A percentile compares a stretch with the other conserved stretches of the same genome.
Conservation (phyloP, 2,329 filamentous ascomycete species). For the Dactylellina haptotyla region DNA sequence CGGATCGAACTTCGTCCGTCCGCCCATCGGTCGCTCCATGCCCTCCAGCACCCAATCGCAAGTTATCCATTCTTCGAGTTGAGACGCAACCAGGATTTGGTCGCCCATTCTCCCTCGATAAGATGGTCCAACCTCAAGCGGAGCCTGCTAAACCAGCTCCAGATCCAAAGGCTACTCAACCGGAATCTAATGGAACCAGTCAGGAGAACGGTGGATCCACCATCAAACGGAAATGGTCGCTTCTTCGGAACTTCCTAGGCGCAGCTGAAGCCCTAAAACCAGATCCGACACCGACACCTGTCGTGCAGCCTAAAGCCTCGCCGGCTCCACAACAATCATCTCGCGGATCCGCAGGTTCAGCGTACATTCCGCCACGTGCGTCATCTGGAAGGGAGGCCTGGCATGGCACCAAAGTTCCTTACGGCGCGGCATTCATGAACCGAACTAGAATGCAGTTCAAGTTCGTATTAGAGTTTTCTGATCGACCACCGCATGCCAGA, state of each 20-base stretch:
- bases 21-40: constrained; percentile 82
- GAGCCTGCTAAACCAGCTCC: constrained; percentile 20
- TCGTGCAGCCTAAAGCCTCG: constrained; percentile 18
- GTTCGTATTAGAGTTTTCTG: constrained; percentile 74
- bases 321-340: constrained; percentile 24
- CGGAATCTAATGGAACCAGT: constrained; percentile 60
- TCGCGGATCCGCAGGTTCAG: constrained; percentile 47
- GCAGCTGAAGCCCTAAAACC: constrained; percentile 43
- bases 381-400: constrained; percentile 43
- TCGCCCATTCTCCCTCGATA: constrained; percentile 45
- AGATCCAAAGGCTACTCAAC: constrained; percentile 53
- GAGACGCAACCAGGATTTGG: constrained; percentile 69
- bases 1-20: constrained; percentile 61
- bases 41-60: constrained; percentile 82
- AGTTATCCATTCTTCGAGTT: constrained; percentile 87
- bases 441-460: constrained; percentile 71
- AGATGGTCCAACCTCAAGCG: constrained; percentile 30
- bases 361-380: constrained; percentile 25
- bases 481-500: constrained; percentile 65
- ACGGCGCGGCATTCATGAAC: constrained; percentile 59
- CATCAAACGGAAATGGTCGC: constrained; percentile 56
- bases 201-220: constrained; percentile 59
- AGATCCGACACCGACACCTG: constrained; percentile 13
- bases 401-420: constrained; percentile 60
- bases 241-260: constrained; percentile 44